Evolutionary conservation across 345 rosid genomes (phyloP), one percentile per base, ranked within the genome.

Genomic region (Brassica carinata): DNA sequence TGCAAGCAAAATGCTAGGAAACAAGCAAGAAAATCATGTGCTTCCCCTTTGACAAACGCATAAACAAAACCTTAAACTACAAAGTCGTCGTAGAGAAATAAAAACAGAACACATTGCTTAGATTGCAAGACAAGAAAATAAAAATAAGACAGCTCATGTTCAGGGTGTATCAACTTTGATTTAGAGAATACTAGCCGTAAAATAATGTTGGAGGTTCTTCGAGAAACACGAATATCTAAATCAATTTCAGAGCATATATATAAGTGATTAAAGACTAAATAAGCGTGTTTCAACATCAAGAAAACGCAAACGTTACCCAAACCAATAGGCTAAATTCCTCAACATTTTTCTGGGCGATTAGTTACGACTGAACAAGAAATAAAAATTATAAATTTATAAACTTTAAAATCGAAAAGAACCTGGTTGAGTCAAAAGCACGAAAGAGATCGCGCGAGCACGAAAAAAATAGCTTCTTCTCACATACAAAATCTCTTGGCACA

Each of bases 401-500:
- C 38, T 33, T 33, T 61, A 26, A 23, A 62, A 27, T n/a, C 14
- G 29, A 58, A 27, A 71, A 78, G 77, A 77, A 85, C 87, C 87
- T 68, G 78, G 65, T 53, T 17, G 38, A 75, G 74, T 34, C 18
- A 77, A 73, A n/a, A 64, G 34, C 58, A 38, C 76, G n/a, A 10
- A 23, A 18, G 77, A 74, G 84, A 83, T 77, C 81, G 59, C 59
- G 9, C 55, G 17, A 48, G 77, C 83, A 83, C 77, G 79, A 83
- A 33, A 33, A 76, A 74, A 62, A 74, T 61, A 64, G 59, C 43
- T 75, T 69, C 64, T 33, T 33, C 38, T 33, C 38, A 30, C 34
- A 53, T 11, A 30, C 8, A 57, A 69, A 31, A 1, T 26, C 58
- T 13, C 33, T 30, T 30, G 29, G 43, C 59, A 10, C 5, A 36